A percentile compares a stretch with the other conserved stretches of the same genome.
Conservation (phyloP, 345 rosid genomes). For the Bretschneidera sinensis region DNA sequence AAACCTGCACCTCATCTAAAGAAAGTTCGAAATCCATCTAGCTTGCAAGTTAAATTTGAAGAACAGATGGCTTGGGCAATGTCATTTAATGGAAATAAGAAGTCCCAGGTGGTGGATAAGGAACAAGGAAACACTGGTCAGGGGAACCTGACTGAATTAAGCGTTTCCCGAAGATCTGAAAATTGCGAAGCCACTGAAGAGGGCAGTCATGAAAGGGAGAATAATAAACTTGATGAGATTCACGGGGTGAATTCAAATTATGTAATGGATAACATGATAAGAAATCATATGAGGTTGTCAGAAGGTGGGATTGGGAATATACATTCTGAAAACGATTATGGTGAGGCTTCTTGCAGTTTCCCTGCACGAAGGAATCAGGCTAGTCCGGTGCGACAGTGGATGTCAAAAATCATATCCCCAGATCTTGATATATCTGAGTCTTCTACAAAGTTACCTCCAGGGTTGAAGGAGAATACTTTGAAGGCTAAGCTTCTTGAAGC, state of each 20-base stretch:
- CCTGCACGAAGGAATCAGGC: slow-evolving; percentile 53
- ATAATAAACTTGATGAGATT: slow-evolving; percentile 31
- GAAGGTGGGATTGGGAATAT: slow-evolving; percentile 40
- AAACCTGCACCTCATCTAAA: slow-evolving; percentile 34
- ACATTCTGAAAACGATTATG: slow-evolving; percentile 29
- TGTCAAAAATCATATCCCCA: slow-evolving; percentile 43
- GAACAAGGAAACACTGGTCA: slow-evolving; percentile 26
- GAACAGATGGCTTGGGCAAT: slow-evolving; percentile 71
- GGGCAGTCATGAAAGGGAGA: slow-evolving; percentile 30
- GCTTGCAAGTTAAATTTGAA: slow-evolving; percentile 73
- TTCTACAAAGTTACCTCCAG: slow-evolving; percentile 38
- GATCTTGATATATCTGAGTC: slow-evolving; percentile 46
- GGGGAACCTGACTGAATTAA: slow-evolving; percentile 27
- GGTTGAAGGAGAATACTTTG: slow-evolving; percentile 55
- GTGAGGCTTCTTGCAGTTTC: slow-evolving; percentile 58
- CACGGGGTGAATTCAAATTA: slow-evolving; percentile 46
- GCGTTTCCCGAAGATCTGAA: slow-evolving; percentile 25
- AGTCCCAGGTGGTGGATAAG: slow-evolving; percentile 24
- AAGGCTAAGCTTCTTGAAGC: slow-evolving; percentile 73
- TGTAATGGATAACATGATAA: slow-evolving; percentile 52
- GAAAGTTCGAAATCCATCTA: slow-evolving; percentile 40
- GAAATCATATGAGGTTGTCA: slow-evolving; percentile 51
- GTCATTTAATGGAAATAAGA: slow-evolving; percentile 39
- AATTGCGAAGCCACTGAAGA: slow-evolving; percentile 27
- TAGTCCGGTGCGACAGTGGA: slow-evolving; percentile 81